Evolutionary conservation across 2,329 filamentous ascomycete genomes (phyloP).

Genomic region (Sclerotinia trifoliorum): DNA sequence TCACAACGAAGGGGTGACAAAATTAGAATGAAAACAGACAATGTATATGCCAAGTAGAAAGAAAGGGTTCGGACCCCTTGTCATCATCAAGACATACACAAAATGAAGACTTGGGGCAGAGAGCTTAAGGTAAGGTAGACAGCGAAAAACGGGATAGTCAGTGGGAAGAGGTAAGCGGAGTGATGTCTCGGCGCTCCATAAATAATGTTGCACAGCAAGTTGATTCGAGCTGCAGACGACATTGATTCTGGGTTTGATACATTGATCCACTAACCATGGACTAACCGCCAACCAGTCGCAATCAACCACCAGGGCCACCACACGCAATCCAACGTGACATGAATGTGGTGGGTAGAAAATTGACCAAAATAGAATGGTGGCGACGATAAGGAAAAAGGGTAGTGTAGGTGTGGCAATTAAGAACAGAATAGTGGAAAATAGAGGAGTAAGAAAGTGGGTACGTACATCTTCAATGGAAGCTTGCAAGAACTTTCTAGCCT

Average conservation of each 20-base stretch:
- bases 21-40: neutral
- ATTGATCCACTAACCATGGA: neutral
- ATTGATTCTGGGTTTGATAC: neutral
- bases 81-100: neutral
- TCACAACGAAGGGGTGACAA: neutral
- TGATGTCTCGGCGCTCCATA: neutral
- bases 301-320: neutral
- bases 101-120: neutral
- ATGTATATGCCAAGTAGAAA: neutral
- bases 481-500: slow-evolving; percentile 85
- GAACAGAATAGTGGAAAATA: neutral
- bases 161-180: neutral
- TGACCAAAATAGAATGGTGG: neutral
- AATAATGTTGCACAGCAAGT: neutral
- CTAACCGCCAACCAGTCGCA: neutral
- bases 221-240: neutral
- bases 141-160: neutral
- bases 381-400: neutral
- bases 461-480: slow-evolving; percentile 84
- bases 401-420: neutral
- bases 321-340: neutral
- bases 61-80: neutral
- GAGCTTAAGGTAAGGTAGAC: neutral
- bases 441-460: slow-evolving; percentile 31
- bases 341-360: neutral